A percentile compares a stretch with the other conserved stretches of the same genome.
Evolutionary conservation across 805 yeast genomes (phyloP).

Genomic region (Zygosaccharomyces siamensis): DNA sequence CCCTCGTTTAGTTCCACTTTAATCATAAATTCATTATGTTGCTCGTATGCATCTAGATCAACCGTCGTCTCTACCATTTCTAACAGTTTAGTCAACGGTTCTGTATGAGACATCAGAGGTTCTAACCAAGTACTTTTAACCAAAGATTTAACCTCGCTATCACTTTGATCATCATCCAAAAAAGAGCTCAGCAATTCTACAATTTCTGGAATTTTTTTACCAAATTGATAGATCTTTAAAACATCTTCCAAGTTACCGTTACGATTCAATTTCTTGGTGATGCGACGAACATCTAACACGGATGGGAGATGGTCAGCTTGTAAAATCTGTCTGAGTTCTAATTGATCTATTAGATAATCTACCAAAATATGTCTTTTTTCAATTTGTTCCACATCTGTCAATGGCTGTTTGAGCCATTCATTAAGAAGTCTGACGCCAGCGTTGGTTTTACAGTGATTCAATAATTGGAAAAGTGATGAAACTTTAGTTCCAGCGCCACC

Average conservation of each 20-base stretch:
- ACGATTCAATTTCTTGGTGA: slow-evolving; percentile 60
- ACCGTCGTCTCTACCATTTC: slow-evolving; percentile 90
- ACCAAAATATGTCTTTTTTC: slow-evolving; percentile 68
- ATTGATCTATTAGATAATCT: slow-evolving; percentile 64
- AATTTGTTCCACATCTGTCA: slow-evolving; percentile 59
- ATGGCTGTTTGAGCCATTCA: slow-evolving; percentile 96
- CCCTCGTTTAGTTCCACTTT: slow-evolving; percentile 87
- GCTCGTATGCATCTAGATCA: slow-evolving; percentile 75
- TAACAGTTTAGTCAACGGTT: slow-evolving; percentile 59
- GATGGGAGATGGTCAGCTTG: slow-evolving; percentile 62
- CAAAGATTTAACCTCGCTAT: slow-evolving; percentile 31
- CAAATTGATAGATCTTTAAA: slow-evolving; percentile 79
- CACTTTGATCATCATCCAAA: slow-evolving; percentile 31
- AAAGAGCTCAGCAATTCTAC: slow-evolving; percentile 47
- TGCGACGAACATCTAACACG: slow-evolving; percentile 78
- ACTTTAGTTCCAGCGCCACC: slow-evolving; percentile 35
- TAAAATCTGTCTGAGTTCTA: slow-evolving; percentile 58
- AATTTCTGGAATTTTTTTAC: slow-evolving; percentile 64
- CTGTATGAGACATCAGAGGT: slow-evolving; percentile 48
- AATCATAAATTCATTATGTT: slow-evolving; percentile 72
- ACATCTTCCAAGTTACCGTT: slow-evolving; percentile 79
- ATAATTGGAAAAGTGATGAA: slow-evolving; percentile 69
- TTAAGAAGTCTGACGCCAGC: slow-evolving; percentile 86
- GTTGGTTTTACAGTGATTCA: slow-evolving; percentile 81
- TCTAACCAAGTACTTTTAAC: slow-evolving; percentile 51